Percentiles rank a stretch among this genome's conserved stretches.
phyloP scores from a whole-genome alignment of 2,329 filamentous ascomycete species.

The Fusarium hainanense region DNA sequence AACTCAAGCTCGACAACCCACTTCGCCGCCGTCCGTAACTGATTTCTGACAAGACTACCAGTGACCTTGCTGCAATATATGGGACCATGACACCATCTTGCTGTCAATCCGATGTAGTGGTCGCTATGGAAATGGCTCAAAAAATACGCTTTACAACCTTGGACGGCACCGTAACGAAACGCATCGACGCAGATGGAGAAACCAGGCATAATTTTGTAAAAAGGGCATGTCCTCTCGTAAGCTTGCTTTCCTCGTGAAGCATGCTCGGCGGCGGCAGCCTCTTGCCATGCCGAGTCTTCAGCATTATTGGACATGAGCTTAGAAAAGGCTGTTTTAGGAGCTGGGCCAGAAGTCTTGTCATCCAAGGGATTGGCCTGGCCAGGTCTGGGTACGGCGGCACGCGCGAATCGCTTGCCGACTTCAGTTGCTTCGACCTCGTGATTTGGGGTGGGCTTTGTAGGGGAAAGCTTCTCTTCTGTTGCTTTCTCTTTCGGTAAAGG shows the following conservation, averaged over 20 bases:
- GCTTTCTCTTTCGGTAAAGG: slow-evolving; percentile 57
- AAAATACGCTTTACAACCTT: slow-evolving; percentile 94
- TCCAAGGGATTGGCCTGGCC: slow-evolving; percentile 84
- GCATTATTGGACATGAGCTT: slow-evolving; percentile 93
- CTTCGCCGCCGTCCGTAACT: slow-evolving; percentile 85
- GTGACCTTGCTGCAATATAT: slow-evolving; percentile 98
- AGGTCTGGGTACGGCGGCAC: slow-evolving; percentile 77
- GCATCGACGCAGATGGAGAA: slow-evolving; percentile 95
- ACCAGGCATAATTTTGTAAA: slow-evolving; percentile 97
- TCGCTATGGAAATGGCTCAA: slow-evolving; percentile 98
- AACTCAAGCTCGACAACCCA: slow-evolving; percentile 90
- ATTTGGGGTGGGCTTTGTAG: slow-evolving; percentile 16
- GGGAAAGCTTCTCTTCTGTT: slow-evolving; percentile 11
- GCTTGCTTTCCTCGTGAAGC: slow-evolving; percentile 85
- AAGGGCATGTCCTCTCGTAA: slow-evolving; percentile 91
- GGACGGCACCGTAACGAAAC: slow-evolving; percentile 92
- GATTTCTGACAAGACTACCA: slow-evolving; percentile 86
- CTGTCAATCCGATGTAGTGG: slow-evolving; percentile 91
- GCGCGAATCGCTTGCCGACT: slow-evolving; percentile 70
- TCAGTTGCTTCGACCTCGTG: slow-evolving; percentile 53
- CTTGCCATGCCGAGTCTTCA: slow-evolving; percentile 90
- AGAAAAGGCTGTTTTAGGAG: slow-evolving; percentile 79
- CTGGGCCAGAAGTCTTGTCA: slow-evolving; percentile 55
- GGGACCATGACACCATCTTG: slow-evolving; percentile 89
- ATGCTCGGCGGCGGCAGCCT: slow-evolving; percentile 82